phyloP scores from a whole-genome alignment of 371 early-diverging fungal species.

The Syncephalis fuscata region DNA sequence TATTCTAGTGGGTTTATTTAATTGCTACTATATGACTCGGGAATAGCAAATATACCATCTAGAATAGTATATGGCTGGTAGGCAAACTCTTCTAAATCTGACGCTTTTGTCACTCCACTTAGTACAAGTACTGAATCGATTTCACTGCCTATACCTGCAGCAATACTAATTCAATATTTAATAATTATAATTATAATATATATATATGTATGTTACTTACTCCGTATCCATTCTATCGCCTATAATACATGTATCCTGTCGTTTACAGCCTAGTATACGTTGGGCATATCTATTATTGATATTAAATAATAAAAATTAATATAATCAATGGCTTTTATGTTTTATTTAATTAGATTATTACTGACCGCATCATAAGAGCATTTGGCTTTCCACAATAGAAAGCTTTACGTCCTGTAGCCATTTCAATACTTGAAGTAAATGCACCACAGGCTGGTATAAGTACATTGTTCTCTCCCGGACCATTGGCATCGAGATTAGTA shows the following conservation, averaged over 20 bases:
- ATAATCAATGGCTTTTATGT: neutral
- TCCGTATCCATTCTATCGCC: slow-evolving; percentile 60
- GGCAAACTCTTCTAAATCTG: slow-evolving; percentile 27
- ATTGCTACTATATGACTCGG: slow-evolving; percentile 1
- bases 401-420: slow-evolving; percentile 42
- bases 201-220: no score
- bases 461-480: slow-evolving; percentile 28
- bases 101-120: slow-evolving; percentile 35
- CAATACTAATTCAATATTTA: slow-evolving; percentile 12
- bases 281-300: slow-evolving; percentile 32
- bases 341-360: neutral
- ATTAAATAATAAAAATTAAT: no score
- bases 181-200: neutral
- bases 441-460: slow-evolving; percentile 43
- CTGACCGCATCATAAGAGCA: slow-evolving; percentile 36
- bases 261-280: slow-evolving; percentile 29
- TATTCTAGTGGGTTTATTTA: no score
- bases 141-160: slow-evolving; percentile 33
- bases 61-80: slow-evolving; percentile 40
- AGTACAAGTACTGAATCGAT: slow-evolving; percentile 47
- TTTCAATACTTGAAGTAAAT: slow-evolving; percentile 36
- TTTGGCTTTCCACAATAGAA: slow-evolving; percentile 50
- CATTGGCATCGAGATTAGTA: slow-evolving; percentile 48
- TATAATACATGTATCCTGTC: slow-evolving; percentile 43
- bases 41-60: slow-evolving; percentile 40